Evolutionary conservation across 2,329 filamentous ascomycete species (phyloP), one percentile per base, ranked within the genome.

Genomic region (Pseudonectria buxi): DNA sequence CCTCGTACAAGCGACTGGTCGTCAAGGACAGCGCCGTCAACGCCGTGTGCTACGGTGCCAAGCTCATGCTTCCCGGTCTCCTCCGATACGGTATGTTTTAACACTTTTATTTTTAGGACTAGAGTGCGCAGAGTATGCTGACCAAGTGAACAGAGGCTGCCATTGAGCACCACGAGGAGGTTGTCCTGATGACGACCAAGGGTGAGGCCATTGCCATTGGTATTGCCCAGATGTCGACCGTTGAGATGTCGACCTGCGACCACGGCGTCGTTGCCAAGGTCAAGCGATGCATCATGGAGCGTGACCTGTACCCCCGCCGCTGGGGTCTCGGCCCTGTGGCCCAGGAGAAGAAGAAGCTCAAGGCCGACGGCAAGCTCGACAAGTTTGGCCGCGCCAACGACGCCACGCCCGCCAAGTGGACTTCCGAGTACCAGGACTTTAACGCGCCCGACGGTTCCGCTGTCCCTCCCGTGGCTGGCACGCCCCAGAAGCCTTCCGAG

Each of bases 281-380:
- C 62, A 98, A 98, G 82, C 83, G 92, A 55, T 95, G 89, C 67
- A 98, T 98, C 65, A 98, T 98, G 92, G 92, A 98, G 75, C 86
- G 92, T 55, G 92, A 96, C 62, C 75, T 96, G 40, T 98, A 98
- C 76, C 92, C 92, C 46, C 78, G 88, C 62, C 76, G 90, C 72
- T 98, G 92, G 92, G 92, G 92, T 49, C 78, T 96, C 58, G 92
- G 92, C 44, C 90, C 92, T 35, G 82, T 90, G 41, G 92, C 92
- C 32, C 69, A 83, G 32, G 88, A 96, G 76, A 98, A 98, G 81
- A 98, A 98, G 84, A 95, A 96, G 79, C 81, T 98, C 73, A 96
- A 96, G 80, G 86, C 89, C 35, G 85, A 87, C 51, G 92, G 92
- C 64, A 95, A 95, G 70, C 83, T 98, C 41, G 92, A 98, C 73